Evolutionary conservation across 75 land plant species (phyloP).

Genomic region (Sequoiadendron giganteum): DNA sequence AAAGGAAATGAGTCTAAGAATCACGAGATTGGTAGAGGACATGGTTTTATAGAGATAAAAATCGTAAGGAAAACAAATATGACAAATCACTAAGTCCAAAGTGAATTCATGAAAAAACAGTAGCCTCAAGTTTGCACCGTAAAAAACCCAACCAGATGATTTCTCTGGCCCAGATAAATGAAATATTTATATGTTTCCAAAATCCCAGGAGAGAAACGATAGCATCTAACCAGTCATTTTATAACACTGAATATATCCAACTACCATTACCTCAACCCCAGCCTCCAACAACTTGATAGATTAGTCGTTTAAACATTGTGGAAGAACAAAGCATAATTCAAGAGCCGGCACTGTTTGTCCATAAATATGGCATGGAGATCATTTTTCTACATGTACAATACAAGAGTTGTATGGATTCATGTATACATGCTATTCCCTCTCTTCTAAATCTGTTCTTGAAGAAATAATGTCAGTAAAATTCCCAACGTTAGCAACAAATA

Average conservation of each 20-base stretch:
- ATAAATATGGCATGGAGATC: neutral
- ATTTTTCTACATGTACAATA: neutral
- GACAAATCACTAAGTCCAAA: neutral
- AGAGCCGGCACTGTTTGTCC: neutral
- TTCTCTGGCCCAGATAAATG: neutral
- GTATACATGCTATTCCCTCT: neutral
- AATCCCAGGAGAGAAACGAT: neutral
- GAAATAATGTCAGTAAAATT: conserved; percentile 37
- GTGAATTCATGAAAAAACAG: neutral
- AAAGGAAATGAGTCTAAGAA: too few relatives aligned
- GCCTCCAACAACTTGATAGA: neutral
- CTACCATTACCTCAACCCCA: neutral
- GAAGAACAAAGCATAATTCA: neutral
- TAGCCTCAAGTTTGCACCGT: neutral
- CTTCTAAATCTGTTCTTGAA: conserved; percentile 16
- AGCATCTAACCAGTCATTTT: neutral
- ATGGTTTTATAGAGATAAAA: neutral
- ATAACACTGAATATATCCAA: neutral
- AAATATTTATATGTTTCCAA: neutral
- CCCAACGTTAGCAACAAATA: conserved; percentile 80
- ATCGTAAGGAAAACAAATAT: neutral
- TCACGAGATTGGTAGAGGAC: neutral
- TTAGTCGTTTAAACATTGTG: neutral
- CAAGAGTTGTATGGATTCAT: neutral
- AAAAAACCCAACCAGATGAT: neutral